A percentile compares a stretch with the other conserved stretches of the same genome.
phyloP scores from a whole-genome alignment of 108 stramenopile genomes.

The Skeletonema grethae region DNA sequence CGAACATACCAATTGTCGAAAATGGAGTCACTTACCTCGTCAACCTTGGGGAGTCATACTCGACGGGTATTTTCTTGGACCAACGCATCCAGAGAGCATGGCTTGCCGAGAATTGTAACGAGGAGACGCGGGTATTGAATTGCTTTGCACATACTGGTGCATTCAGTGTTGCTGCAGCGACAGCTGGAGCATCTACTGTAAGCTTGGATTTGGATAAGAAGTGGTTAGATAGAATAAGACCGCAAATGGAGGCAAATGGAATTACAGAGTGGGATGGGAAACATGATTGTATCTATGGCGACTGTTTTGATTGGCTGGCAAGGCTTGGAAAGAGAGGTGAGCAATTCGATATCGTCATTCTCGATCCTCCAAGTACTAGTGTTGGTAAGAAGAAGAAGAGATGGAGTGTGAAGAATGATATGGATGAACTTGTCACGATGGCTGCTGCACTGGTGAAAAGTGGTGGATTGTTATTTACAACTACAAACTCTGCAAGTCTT shows the following conservation, averaged over 20 bases:
- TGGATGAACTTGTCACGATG: constrained; percentile 74
- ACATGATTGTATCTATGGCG: constrained; percentile 85
- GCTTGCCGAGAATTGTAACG: constrained; percentile 64
- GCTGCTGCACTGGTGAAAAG: constrained; percentile 77
- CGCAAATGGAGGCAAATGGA: constrained; percentile 81
- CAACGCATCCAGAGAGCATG: constrained; percentile 77
- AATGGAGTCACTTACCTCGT: constrained; percentile 78
- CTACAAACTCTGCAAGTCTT: constrained; percentile 75
- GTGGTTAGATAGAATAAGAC: constrained; percentile 78
- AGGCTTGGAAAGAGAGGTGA: constrained; percentile 80
- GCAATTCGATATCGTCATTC: constrained; percentile 83
- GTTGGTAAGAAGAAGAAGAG: constrained; percentile 80
- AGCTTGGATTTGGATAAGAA: constrained; percentile 81
- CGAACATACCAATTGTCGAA: constrained; percentile 59
- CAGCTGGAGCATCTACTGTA: constrained; percentile 71
- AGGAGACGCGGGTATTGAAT: constrained; percentile 76
- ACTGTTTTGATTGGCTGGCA: constrained; percentile 83
- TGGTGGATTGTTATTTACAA: constrained; percentile 75
- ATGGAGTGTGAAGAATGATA: constrained; percentile 82
- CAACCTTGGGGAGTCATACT: constrained; percentile 70
- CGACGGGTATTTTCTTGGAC: constrained; percentile 86
- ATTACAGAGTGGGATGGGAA: constrained; percentile 68
- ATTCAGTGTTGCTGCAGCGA: constrained; percentile 80
- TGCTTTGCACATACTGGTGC: constrained; percentile 87
- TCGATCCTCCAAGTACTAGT: constrained; percentile 85